Base-by-base conservation (phyloP, 345 rosid genomes). In the Eucalyptus sp. region DNA sequence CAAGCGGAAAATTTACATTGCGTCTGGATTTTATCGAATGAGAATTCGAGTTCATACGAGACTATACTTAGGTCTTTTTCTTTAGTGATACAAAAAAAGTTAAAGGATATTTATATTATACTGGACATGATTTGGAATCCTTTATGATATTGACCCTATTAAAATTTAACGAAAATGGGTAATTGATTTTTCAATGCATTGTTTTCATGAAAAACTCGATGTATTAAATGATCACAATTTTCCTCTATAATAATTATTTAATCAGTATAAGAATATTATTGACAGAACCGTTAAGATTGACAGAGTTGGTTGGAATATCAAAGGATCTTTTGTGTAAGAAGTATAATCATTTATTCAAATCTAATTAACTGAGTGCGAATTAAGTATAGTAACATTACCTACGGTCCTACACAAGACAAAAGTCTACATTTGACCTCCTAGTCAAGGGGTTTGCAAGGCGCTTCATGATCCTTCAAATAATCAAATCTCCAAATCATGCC, bases 331-430 rank as follows among this genome's bases (percentile, higher is more conserved):
- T 11, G 15, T 60, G 14, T 12, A 1, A 60, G 68, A 60, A 60
- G 8, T 27, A 60, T 27, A 27, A 27, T 60, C 68, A 60, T 60
- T 5, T 12, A 29, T 60, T 60, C 2, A 1, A 60, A 60, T 60
- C 2, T 12, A 6, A 27, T 1, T 13, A 29, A 60, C 0, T 2
- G 8, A 1, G 1, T 9, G 14, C 8, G 3, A 10, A 58, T 1
- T 11, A 27, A 5, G 13, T 2, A 10, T 0, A 25, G 7, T 25
- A 4, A 58, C n/a, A 11, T 25, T 58, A 58, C 12, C 7, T 25
- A 58, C 64, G 3, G 37, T 33, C 3, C 3, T 33, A 33, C 3
- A 25, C 14, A 11, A 12, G 64, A 0, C 14, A 58, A 58, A 25
- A 58, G 64, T 58, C 14, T 58, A 27, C 13, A 58, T 58, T 58